Conservation (phyloP, 2,329 filamentous ascomycete genomes). For the Alternaria burnsii region DNA sequence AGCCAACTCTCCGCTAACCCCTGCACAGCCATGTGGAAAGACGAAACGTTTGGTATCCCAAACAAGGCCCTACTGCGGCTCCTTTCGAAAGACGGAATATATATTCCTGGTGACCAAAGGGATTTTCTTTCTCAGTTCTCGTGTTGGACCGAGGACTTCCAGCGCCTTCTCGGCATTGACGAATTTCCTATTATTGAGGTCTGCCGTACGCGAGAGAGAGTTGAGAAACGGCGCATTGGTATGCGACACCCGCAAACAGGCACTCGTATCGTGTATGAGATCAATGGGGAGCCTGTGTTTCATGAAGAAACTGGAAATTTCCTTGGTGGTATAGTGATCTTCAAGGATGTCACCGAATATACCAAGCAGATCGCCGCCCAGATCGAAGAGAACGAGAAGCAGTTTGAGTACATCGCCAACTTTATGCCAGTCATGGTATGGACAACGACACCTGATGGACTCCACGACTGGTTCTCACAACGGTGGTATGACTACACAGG, state of each 20-base stretch:
- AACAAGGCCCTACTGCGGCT: constrained; percentile 68
- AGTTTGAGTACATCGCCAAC: constrained; percentile 79
- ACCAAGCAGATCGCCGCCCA: constrained; percentile 74
- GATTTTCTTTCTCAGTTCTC: constrained; percentile 68
- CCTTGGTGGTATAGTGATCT: constrained; percentile 74
- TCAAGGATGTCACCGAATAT: constrained; percentile 76
- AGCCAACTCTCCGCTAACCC: neutral
- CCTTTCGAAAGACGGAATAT: constrained; percentile 50
- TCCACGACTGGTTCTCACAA: constrained; percentile 76
- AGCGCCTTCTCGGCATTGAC: constrained; percentile 61
- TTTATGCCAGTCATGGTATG: constrained; percentile 69
- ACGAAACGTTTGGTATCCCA: constrained; percentile 75
- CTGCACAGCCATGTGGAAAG: constrained; percentile 75
- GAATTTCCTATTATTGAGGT: constrained; percentile 74
- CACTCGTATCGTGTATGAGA: constrained; percentile 68
- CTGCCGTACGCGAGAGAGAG: constrained; percentile 67
- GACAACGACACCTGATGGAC: constrained; percentile 73
- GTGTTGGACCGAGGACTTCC: constrained; percentile 73
- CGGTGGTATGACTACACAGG: constrained; percentile 84
- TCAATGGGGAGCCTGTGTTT: constrained; percentile 71
- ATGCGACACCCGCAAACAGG: constrained; percentile 65
- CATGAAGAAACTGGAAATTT: constrained; percentile 76
- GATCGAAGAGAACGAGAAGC: constrained; percentile 73
- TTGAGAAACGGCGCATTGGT: constrained; percentile 67
- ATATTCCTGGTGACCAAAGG: constrained; percentile 48